These are phyloP conservation scores for Saccharum spontaneum DNA, from an alignment of 176 grass and related monocot species.

Conservation along the genomic window DNA sequence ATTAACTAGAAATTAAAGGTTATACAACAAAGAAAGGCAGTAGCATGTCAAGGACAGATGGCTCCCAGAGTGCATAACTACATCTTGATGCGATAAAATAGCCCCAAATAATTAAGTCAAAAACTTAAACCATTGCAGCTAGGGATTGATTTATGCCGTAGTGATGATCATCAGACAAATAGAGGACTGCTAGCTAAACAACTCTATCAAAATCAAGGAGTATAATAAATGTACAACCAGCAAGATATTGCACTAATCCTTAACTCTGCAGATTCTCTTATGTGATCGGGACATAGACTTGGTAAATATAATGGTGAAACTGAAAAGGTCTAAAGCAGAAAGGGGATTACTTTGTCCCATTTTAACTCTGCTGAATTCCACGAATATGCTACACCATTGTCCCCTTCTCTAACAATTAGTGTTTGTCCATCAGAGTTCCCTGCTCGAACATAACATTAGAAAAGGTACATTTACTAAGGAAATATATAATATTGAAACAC, in stretches of 20 bases:
- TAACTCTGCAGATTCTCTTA: background rate
- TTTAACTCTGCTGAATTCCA: constrained; percentile 82
- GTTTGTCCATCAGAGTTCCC: constrained; percentile 82
- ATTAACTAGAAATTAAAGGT: background rate
- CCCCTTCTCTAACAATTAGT: constrained; percentile 86
- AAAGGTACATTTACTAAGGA: background rate
- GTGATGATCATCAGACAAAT: background rate
- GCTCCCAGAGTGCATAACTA: background rate
- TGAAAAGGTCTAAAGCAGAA: constrained; percentile 9
- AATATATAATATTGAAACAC: background rate
- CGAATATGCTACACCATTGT: constrained; percentile 93
- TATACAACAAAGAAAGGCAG: constrained; percentile 8
- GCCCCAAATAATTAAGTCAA: background rate
- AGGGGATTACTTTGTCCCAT: constrained; percentile 82
- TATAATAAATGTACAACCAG: background rate
- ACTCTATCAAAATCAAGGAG: constrained; percentile 8
- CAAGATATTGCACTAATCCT: constrained; percentile 6
- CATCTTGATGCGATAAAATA: background rate
- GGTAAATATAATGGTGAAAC: background rate
- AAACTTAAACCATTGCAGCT: background rate
- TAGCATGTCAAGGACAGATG: constrained; percentile 2
- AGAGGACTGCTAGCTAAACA: constrained; percentile 8
- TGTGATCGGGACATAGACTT: background rate
- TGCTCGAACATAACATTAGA: constrained; percentile 40
- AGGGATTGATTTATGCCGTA: background rate